Evolutionary conservation across 352 stramenopile species (phyloP), one percentile per base, ranked within the genome.

Genomic region (Thraustochytrium sp.): DNA sequence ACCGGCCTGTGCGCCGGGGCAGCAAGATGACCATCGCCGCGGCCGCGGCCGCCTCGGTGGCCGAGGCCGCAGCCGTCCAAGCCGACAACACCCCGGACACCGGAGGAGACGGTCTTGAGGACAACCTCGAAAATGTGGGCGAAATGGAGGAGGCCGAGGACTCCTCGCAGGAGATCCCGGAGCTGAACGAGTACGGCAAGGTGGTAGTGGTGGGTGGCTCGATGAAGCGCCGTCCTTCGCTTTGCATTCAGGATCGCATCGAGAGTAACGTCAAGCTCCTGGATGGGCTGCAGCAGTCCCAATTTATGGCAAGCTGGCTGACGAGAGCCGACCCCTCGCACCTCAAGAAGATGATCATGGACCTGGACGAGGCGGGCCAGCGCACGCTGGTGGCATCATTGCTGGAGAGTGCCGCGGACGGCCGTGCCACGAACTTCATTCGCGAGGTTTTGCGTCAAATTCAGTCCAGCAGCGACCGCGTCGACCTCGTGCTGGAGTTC

Each of bases 381-480:
- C 59, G 59, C 26, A 72, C 26, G 1, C 36, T 72, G 34, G 59
- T 72, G 13, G 59, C 59, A 11, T 72, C 59, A 44, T 26, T 72
- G 11, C 21, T 72, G 40, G 59, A 72, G 40, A 72, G 59, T 26
- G 59, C 59, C 26, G 59, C 59, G 13, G 59, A 72, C 8, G 59
- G 59, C n/a, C 59, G 59, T 21, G 59, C 59, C 9, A 72, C 59
- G 13, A 72, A 72, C 31, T 72, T 72, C n/a, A 72, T 72, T 26
- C 59, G 59, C 34, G 59, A 72, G 59, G 26, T 72, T 9, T 31
- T 72, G 13, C 59, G 59, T 4, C 59, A 72, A 26, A 11, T 49
- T 31, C 42, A 72, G 21, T 72, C 59, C 9, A 72, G 59, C 59
- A 21, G 59, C 16, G 59, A 72, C 46, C 59, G 59, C 1, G 59